Evolutionary conservation across 192 early-diverging fungal species (phyloP), one percentile per base, ranked within the genome.

Genomic region (Coemansia biformis): DNA sequence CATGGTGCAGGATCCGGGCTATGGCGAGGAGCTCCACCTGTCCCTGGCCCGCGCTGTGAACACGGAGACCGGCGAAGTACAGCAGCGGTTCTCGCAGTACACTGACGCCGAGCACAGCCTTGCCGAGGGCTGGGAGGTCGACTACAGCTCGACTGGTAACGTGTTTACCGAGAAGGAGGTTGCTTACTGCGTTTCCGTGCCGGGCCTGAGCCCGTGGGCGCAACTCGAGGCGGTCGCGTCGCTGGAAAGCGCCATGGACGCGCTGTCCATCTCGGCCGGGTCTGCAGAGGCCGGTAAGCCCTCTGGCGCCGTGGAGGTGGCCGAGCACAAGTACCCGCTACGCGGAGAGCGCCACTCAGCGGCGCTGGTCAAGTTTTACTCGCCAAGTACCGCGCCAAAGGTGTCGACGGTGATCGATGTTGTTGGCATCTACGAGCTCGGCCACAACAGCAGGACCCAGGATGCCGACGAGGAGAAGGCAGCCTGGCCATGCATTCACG

Each of bases 1-100:
- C 63, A 89, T 89, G 87, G 78, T 89, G 5, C 87, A 89, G 63
- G 86, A 89, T 38, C 84, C 84, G 2, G 79, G 81, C 39, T 79
- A 86, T 19, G 86, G 81, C 8, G 80, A 86, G 47, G 86, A 89
- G 17, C 60, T 75, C 1, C 65, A 68, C 36, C 42, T 75, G n/a
- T 54, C 66, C 8, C 48, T 68, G 1, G 72, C 72, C 0, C 64
- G 58, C 9, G 18, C 60, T 2, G 26, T 62, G 13, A 69, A 75
- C 37, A 9, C 51, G 3, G 44, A 38, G 19, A 75, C 66, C 1
- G 71, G 72, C 9, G 72, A 75, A 33, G 35, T 19, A 12, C 62
- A 54, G 56, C 60, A 57, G 26, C 49, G 26, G 37, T 66, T 66
- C 30, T 74, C 70, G 41, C 70, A 74, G 54, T 74, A 62, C 51